These are phyloP conservation scores for Fraxinus latifolia DNA, from an alignment of 305 asterid species.

Conservation along the genomic window DNA sequence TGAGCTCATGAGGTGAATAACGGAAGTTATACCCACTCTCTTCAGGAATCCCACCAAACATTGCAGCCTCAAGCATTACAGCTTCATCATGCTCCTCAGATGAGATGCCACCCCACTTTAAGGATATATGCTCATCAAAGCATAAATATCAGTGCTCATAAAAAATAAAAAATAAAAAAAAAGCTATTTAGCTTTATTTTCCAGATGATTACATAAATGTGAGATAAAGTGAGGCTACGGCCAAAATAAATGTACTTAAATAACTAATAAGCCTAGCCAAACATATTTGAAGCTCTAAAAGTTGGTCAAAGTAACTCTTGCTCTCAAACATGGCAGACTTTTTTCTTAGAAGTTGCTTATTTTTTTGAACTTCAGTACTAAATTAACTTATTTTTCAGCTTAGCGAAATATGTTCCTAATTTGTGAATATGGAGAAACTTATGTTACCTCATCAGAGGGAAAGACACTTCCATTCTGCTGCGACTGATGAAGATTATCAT, in stretches of 20 bases:
- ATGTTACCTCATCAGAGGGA: constrained; percentile 64
- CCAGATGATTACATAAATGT: constrained; percentile 2
- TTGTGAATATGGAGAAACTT: neutral
- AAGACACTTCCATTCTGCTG: constrained; percentile 46
- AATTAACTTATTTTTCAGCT: neutral
- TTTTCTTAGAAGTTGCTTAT: neutral
- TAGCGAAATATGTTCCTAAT: neutral
- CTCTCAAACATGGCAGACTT: neutral
- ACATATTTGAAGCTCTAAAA: neutral
- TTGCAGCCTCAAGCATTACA: constrained; percentile 96
- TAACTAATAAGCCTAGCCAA: neutral
- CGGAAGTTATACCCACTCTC: constrained; percentile 62
- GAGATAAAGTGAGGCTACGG: neutral
- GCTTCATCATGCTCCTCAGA: constrained; percentile 95
- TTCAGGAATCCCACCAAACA: constrained; percentile 95
- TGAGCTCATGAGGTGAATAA: constrained; percentile 53
- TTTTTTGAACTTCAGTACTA: neutral
- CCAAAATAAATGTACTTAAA: neutral
- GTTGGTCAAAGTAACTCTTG: neutral
- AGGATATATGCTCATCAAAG: constrained; percentile 22
- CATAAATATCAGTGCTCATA: neutral
- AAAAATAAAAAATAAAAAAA: neutral
- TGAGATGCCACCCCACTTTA: constrained; percentile 95
- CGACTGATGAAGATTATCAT: constrained; percentile 33
- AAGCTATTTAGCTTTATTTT: neutral